Evolutionary conservation across 768 basidiomycete genomes (phyloP), one percentile per base, ranked within the genome.

Genomic region (Neoboletus magnificus): DNA sequence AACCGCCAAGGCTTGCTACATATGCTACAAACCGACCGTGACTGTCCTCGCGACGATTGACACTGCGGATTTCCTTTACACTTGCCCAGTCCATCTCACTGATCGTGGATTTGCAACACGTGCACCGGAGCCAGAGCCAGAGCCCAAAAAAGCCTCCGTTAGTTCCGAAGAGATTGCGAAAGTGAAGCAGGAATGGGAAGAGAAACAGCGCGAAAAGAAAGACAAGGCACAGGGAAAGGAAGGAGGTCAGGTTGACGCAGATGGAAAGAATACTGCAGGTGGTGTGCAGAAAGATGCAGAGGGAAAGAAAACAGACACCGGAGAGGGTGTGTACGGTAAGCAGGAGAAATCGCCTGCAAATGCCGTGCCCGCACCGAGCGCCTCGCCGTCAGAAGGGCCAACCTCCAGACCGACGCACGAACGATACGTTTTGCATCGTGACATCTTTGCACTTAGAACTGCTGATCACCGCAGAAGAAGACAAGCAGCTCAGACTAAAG

Each of bases 1-100:
- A 32, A 93, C 93, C 2, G 74, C 86, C 9, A 87, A 83, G 69
- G 79, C 87, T 18, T 97, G 91, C 66, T 91, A 78, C 69, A 74
- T 89, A 47, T 92, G 94, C 76, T 81, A 79, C 70, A 85, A 86
- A 64, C 89, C 89, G 9, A 92, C 93, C 0, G 83, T 81, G 20
- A 89, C 82, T 13, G 93, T 95, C 30, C 83, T 97, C 22, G 89
- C 93, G 22, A 96, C 93, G 4, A 74, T 87, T 58, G 84, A 90
- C 66, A 85, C 88, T 10, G 76, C 82, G 12, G 95, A 97, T 71
- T 97, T 94, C 68, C 53, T 98, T 32, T 97, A 96, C 70, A 80
- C 84, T 0, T 98, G 95, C 66, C 79, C 83, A 1, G 71, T 73
- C n/a, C 95, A 98, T 73, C 81, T 97, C 52, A 74, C 76, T 7